These are phyloP conservation scores for Plasmodium inui DNA, from an alignment of 169 alveolate species.

Conservation along the genomic window DNA sequence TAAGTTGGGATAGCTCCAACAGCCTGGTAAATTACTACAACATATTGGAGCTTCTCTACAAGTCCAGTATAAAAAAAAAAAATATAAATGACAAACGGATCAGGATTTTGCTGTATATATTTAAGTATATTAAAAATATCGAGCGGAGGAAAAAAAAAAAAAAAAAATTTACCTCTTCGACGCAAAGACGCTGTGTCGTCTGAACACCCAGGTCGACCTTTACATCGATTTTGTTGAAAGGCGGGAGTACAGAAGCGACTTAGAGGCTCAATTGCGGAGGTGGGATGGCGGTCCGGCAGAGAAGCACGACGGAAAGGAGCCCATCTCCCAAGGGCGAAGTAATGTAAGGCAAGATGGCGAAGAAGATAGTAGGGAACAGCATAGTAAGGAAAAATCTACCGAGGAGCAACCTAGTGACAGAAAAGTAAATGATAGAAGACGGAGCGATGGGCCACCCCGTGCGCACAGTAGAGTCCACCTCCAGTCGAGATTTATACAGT, in stretches of 20 bases:
- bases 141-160: conserved; percentile 35
- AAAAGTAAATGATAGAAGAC: neutral
- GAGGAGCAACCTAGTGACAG: neutral
- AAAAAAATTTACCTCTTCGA: conserved; percentile 33
- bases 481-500: conserved; percentile 27
- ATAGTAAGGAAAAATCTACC: no score
- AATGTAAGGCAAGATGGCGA: neutral
- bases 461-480: neutral
- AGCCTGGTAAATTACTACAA: conserved; percentile 18
- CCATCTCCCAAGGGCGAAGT: neutral
- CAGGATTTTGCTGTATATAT: conserved; percentile 30
- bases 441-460: neutral
- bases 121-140: conserved; percentile 42
- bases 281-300: neutral
- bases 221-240: conserved; percentile 37
- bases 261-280: neutral
- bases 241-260: conserved; percentile 46
- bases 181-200: neutral
- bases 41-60: conserved; percentile 40
- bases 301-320: neutral
- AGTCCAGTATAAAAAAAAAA: conserved; percentile 33
- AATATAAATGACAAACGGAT: conserved; percentile 31
- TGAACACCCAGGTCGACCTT: conserved; percentile 55
- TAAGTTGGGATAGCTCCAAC: neutral
- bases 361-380: no score